Evolutionary conservation across 2,329 filamentous ascomycete species (phyloP).

Genomic region (Blumeria graminis): DNA sequence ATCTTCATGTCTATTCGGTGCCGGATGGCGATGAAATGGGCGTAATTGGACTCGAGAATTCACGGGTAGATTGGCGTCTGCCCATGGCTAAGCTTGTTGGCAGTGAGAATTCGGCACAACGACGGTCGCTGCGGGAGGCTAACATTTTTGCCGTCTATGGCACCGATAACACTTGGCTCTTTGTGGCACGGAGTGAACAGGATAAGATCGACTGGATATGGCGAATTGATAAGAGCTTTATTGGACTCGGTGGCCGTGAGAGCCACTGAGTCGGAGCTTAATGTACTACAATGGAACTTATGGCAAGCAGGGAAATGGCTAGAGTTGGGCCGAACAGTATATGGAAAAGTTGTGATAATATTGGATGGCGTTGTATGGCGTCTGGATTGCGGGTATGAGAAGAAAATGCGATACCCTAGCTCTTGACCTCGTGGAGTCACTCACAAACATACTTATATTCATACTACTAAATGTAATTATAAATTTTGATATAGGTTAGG

Average conservation of each 20-base stretch:
- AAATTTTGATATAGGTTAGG: no score
- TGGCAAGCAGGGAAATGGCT: no score
- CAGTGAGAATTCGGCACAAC: conserved; percentile 11
- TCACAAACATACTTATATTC: no score
- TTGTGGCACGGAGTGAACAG: conserved; percentile 66
- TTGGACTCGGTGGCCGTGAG: conserved; percentile 9
- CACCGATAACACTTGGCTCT: conserved; percentile 83
- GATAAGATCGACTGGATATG: conserved; percentile 97
- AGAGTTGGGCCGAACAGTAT: no score
- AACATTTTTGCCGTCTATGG: conserved; percentile 81
- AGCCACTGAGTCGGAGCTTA: conserved; percentile 1
- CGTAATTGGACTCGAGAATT: conserved; percentile 69
- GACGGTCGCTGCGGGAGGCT: conserved; percentile 7
- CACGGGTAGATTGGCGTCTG: conserved; percentile 77
- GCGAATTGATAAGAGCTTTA: conserved; percentile 52
- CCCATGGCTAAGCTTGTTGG: conserved; percentile 56
- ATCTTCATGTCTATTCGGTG: conserved; percentile 70
- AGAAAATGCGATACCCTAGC: no score
- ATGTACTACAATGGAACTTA: not conserved
- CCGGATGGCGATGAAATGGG: conserved; percentile 76
- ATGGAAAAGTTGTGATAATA: no score
- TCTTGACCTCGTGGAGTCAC: no score
- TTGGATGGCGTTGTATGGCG: no score
- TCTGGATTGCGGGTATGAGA: no score
- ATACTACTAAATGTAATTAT: no score